These are phyloP conservation scores for Candida sphagnicola DNA, from an alignment of 805 yeast species.

Conservation along the genomic window DNA sequence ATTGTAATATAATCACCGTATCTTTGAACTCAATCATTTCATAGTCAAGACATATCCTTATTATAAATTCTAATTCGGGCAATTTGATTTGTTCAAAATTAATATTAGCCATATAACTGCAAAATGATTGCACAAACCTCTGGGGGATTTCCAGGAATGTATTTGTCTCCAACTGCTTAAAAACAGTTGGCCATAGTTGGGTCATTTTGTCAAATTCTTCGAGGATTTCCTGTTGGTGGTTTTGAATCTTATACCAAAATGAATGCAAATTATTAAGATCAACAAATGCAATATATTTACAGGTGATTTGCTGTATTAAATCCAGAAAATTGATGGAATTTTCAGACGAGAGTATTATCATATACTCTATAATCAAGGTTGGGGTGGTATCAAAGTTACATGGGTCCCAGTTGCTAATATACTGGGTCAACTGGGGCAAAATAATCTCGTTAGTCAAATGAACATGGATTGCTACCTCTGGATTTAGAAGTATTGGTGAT, in stretches of 20 bases:
- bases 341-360: conserved; percentile 11
- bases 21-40: background rate
- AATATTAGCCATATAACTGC: conserved; percentile 6
- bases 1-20: conserved; percentile 15
- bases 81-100: background rate
- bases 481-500: conserved; percentile 12
- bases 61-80: conserved; percentile 1
- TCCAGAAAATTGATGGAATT: conserved; percentile 3
- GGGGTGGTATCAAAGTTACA: conserved; percentile 8
- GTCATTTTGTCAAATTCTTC: conserved; percentile 7
- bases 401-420: conserved; percentile 16
- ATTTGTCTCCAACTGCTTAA: conserved; percentile 9
- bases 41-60: background rate
- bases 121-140: conserved; percentile 4
- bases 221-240: background rate
- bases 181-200: conserved; percentile 13
- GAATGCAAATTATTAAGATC: conserved; percentile 8
- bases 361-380: conserved; percentile 17
- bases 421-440: conserved; percentile 13
- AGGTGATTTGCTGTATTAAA: conserved; percentile 5
- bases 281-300: conserved; percentile 11
- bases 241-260: conserved; percentile 10
- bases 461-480: conserved; percentile 8
- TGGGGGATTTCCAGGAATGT: background rate
- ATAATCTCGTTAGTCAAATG: conserved; percentile 15